A percentile compares a stretch with the other conserved stretches of the same genome.
Conservation (phyloP, 805 yeast species). For the Spathaspora girioi region DNA sequence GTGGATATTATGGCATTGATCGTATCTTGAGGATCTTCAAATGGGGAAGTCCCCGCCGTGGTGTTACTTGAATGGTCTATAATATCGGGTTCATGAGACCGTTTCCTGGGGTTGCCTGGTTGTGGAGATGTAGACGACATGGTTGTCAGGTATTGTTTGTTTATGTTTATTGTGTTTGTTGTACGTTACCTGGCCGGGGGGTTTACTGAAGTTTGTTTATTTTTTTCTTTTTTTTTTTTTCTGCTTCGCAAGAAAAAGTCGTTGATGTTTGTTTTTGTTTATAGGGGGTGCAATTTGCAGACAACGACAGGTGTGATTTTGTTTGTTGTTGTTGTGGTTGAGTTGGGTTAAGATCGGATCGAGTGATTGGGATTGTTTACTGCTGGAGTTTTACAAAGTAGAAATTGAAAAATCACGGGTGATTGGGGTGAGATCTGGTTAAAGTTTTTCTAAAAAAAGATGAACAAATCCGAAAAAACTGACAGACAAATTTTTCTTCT, state of each 20-base stretch:
- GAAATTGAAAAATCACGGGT: background rate
- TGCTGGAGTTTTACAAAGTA: background rate
- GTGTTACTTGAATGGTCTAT: slow-evolving; percentile 23
- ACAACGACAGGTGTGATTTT: too few relatives aligned
- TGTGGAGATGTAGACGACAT: slow-evolving; percentile 10
- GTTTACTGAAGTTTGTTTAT: background rate
- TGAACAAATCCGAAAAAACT: background rate
- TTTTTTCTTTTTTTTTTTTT: background rate
- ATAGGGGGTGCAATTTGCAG: background rate
- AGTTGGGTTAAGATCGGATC: too few relatives aligned
- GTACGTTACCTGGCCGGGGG: background rate
- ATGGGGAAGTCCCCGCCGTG: too few relatives aligned
- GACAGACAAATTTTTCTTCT: background rate
- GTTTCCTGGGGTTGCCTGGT: slow-evolving; percentile 26
- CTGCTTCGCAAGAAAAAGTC: background rate
- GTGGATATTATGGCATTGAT: slow-evolving; percentile 72
- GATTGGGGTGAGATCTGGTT: too few relatives aligned
- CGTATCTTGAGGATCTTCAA: slow-evolving; percentile 52
- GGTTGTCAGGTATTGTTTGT: background rate
- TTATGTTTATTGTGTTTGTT: background rate
- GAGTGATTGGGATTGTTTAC: too few relatives aligned
- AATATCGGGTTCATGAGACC: slow-evolving; percentile 19
- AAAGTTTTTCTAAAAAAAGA: too few relatives aligned
- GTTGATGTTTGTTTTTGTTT: background rate
- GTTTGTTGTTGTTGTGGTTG: background rate